Evolutionary conservation across 2,329 filamentous ascomycete genomes (phyloP).

Genomic region (Lachnellula cervina): DNA sequence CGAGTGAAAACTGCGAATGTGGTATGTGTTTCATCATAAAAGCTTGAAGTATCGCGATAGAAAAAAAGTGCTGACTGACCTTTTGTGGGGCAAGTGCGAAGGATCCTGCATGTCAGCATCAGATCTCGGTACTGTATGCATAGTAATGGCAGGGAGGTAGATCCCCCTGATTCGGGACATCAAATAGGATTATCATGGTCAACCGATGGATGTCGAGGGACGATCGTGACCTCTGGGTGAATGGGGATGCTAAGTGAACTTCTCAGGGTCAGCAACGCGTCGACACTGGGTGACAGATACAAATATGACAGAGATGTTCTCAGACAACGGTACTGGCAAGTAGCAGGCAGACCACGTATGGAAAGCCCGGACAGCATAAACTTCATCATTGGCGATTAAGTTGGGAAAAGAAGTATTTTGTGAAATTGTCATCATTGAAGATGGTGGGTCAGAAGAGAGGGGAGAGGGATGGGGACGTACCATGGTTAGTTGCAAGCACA

Average conservation of each 20-base stretch:
- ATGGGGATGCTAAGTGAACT: slow-evolving; percentile 10
- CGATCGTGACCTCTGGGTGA: not conserved
- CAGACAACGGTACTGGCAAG: slow-evolving; percentile 90
- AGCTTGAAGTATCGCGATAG: slow-evolving; percentile 15
- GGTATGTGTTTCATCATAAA: slow-evolving; percentile 69
- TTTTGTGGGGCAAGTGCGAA: not conserved
- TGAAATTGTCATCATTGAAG: slow-evolving; percentile 60
- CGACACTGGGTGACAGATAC: slow-evolving; percentile 6
- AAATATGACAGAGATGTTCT: slow-evolving; percentile 33
- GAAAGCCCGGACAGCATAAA: slow-evolving; percentile 60
- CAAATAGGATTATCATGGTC: too few species aligned
- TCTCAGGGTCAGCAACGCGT: slow-evolving; percentile 19
- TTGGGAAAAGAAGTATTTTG: slow-evolving; percentile 78
- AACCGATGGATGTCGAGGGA: not conserved
- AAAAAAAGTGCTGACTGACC: slow-evolving; percentile 18
- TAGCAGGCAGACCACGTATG: slow-evolving; percentile 64
- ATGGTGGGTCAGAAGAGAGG: slow-evolving; percentile 6
- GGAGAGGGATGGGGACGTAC: slow-evolving; percentile 9
- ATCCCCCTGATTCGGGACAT: not conserved
- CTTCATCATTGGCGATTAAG: slow-evolving; percentile 85
- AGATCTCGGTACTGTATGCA: not conserved
- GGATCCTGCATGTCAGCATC: not conserved
- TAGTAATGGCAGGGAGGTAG: not conserved
- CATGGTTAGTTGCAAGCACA: slow-evolving; percentile 3
- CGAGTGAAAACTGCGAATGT: slow-evolving; percentile 89